Evolutionary conservation across 257 asterid species (phyloP), one percentile per base, ranked within the genome.

Genomic region (Haberlea rhodopensis): DNA sequence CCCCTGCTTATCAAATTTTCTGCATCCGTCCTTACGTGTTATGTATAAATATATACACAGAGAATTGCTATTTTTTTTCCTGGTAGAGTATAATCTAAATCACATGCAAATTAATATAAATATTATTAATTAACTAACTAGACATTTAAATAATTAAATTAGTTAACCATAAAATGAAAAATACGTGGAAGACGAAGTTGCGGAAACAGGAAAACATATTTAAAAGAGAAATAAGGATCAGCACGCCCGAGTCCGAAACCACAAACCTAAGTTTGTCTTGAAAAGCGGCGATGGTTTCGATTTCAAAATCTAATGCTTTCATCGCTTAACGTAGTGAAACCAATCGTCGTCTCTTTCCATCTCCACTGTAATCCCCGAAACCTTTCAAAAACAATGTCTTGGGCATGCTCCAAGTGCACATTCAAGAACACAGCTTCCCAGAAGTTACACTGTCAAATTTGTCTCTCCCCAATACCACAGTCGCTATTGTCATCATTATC

Each of bases 331-430:
- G 10, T 23, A 21, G 53, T 71, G n/a, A 37, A 55, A 26, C 45
- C 59, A 49, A 43, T 52, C 57, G 34, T 56, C 5, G 49, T 51
- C 63, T 58, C 22, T 46, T n/a, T 48, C 37, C 66, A 27, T 63
- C 71, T 15, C 26, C 57, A 67, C 45, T 57, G n/a, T 22, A 40
- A 46, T 63, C 71, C 55, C 68, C 20, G 29, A 21, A 58, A 57
- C 65, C 71, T 70, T 46, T 51, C 55, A 24, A 46, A 61, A 73
- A 87, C 82, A 90, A 68, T 87, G 2, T 85, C 97, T 49, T 91
- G 98, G 98, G 2, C 92, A 4, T 91, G 98, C 71, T 67, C 92
- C 67, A 73, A 51, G 45, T 91, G 98, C 90, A 91, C 98, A 11
- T 91, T 85, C 90, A 70, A 80, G 73, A 91, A 91, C 76, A 85